phyloP scores from a whole-genome alignment of 257 asterid genomes.

The Nicotiana undulata region DNA sequence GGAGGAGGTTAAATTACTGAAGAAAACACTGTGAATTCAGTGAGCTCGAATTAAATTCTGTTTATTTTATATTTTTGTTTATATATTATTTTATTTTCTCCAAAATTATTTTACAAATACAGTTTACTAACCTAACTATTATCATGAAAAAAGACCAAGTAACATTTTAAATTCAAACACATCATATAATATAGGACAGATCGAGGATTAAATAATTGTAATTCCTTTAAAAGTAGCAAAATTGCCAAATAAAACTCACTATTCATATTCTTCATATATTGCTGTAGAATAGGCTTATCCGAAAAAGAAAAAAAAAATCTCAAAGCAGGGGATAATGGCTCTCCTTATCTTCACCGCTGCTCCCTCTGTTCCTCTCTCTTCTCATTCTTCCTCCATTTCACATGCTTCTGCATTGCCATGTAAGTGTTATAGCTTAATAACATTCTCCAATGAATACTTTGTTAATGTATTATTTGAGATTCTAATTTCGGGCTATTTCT shows the following conservation, averaged over 20 bases:
- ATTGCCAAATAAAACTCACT: no score
- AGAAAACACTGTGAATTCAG: no score
- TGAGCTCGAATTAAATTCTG: no score
- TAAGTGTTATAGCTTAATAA: background rate
- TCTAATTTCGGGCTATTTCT: background rate
- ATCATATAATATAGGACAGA: background rate
- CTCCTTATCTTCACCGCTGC: constrained; percentile 8
- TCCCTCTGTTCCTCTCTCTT: background rate
- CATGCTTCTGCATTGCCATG: background rate
- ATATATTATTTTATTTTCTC: no score
- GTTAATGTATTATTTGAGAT: background rate
- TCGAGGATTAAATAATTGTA: background rate
- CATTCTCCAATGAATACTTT: background rate
- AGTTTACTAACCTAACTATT: no score
- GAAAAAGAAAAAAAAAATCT: background rate
- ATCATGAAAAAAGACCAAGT: background rate
- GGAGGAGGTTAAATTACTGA: no score
- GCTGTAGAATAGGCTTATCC: background rate
- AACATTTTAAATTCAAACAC: background rate
- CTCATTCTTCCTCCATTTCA: background rate
- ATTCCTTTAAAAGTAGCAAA: no score
- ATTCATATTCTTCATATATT: background rate
- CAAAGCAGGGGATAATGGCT: constrained; percentile 8
- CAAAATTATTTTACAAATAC: no score
- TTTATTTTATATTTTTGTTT: no score